These are phyloP conservation scores for Citrus glauca DNA, from an alignment of 345 rosid genomes.

Conservation along the genomic window DNA sequence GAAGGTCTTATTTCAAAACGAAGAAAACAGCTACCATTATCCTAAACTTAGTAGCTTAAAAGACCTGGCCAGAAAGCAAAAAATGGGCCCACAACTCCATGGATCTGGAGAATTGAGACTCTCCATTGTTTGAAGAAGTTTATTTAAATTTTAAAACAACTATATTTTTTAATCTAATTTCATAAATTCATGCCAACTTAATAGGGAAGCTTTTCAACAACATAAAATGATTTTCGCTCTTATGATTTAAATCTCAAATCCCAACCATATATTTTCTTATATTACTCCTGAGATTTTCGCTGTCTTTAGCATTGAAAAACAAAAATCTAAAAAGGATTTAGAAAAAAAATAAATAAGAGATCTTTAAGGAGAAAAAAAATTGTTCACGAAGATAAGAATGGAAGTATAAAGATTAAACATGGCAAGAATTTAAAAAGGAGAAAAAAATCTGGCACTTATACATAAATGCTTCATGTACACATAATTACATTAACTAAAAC, in stretches of 20 bases:
- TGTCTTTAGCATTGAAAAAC: background rate
- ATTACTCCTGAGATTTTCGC: background rate
- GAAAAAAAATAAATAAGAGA: background rate
- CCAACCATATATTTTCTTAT: background rate
- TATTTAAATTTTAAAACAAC: background rate
- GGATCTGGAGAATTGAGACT: constrained; percentile 1
- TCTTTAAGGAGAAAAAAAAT: background rate
- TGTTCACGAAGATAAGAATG: background rate
- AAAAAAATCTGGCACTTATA: background rate
- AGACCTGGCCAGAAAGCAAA: background rate
- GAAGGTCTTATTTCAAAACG: background rate
- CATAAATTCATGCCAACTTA: background rate
- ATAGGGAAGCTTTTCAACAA: constrained; percentile 4
- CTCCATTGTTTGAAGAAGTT: background rate
- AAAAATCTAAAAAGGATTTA: background rate
- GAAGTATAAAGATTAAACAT: constrained; percentile 7
- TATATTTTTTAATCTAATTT: background rate
- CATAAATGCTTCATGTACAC: background rate
- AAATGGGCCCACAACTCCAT: background rate
- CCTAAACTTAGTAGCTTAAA: background rate
- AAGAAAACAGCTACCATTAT: background rate
- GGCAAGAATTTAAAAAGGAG: background rate
- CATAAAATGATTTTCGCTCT: background rate
- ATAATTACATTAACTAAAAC: background rate
- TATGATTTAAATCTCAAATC: background rate